A percentile compares a stretch with the other conserved stretches of the same genome.
Evolutionary conservation across 2,329 filamentous ascomycete genomes (phyloP).

Genomic region (Fusarium globosum): DNA sequence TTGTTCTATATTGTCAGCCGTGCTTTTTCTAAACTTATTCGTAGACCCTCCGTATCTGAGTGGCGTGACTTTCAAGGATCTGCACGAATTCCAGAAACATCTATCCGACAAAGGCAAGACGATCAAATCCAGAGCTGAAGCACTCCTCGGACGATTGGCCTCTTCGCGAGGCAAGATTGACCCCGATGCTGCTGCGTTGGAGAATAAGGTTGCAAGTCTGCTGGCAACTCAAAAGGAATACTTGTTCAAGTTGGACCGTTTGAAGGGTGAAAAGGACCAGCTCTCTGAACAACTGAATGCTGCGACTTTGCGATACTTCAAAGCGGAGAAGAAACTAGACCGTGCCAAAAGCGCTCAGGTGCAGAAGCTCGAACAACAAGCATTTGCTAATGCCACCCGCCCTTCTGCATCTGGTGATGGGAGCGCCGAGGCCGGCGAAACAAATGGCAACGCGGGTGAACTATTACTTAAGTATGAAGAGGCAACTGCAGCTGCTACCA

Average conservation of each 20-base stretch:
- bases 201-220: slow-evolving; percentile 78
- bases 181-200: slow-evolving; percentile 77
- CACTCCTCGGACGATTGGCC: slow-evolving; percentile 71
- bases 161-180: slow-evolving; percentile 64
- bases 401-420: slow-evolving; percentile 52
- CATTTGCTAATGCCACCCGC: slow-evolving; percentile 75
- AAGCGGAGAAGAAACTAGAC: slow-evolving; percentile 95
- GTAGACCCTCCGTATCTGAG: slow-evolving; percentile 68
- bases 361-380: slow-evolving; percentile 91
- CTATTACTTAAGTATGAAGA: slow-evolving; percentile 82
- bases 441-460: slow-evolving; percentile 69
- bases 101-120: slow-evolving; percentile 78
- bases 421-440: slow-evolving; percentile 64
- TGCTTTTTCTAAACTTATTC: slow-evolving; percentile 44
- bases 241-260: slow-evolving; percentile 78
- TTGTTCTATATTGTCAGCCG: background rate
- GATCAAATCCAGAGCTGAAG: slow-evolving; percentile 79
- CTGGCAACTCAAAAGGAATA: slow-evolving; percentile 86
- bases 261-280: slow-evolving; percentile 83
- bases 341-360: slow-evolving; percentile 89
- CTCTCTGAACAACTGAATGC: slow-evolving; percentile 88
- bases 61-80: slow-evolving; percentile 70
- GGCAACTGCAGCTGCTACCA: slow-evolving; percentile 77
- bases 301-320: slow-evolving; percentile 90
- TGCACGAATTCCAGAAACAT: slow-evolving; percentile 82